Conservation (phyloP, 2,329 filamentous ascomycete genomes). For the Didymella arachidicola region DNA sequence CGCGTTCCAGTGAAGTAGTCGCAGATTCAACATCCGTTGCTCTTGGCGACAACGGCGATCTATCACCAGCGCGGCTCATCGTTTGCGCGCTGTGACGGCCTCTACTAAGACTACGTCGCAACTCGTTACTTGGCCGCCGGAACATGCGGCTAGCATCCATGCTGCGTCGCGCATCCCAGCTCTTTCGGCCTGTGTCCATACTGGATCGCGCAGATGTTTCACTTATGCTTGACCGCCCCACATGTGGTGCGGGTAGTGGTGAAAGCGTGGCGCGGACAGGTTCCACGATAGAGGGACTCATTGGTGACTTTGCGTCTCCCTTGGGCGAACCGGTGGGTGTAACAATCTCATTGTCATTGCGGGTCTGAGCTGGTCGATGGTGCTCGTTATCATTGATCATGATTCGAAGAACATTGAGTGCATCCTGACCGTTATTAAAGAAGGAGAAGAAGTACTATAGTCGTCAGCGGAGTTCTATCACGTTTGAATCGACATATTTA, state of each 20-base stretch:
- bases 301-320: conserved; percentile 22
- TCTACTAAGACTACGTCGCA: conserved; percentile 69
- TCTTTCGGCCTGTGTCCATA: conserved; percentile 41
- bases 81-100: conserved; percentile 62
- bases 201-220: conserved; percentile 55
- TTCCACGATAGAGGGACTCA: conserved; percentile 44
- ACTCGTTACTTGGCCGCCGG: conserved; percentile 43
- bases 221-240: conserved; percentile 51
- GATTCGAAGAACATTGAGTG: conserved; percentile 77
- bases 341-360: conserved; percentile 20
- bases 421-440: conserved; percentile 84
- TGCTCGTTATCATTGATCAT: conserved; percentile 71
- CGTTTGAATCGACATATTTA: conserved; percentile 48
- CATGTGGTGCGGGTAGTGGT: conserved; percentile 47
- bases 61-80: conserved; percentile 59
- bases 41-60: conserved; percentile 58
- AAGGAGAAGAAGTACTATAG: conserved; percentile 93
- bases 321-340: conserved; percentile 28
- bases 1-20: conserved; percentile 75
- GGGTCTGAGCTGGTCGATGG: conserved; percentile 31
- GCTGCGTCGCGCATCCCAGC: conserved; percentile 52
- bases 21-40: conserved; percentile 75
- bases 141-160: conserved; percentile 63
- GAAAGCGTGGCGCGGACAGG: conserved; percentile 56
- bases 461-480: conserved; percentile 17